Evolutionary conservation across 495 filamentous ascomycete species (phyloP), one percentile per base, ranked within the genome.

Genomic region (Jackrogersella minutella): DNA sequence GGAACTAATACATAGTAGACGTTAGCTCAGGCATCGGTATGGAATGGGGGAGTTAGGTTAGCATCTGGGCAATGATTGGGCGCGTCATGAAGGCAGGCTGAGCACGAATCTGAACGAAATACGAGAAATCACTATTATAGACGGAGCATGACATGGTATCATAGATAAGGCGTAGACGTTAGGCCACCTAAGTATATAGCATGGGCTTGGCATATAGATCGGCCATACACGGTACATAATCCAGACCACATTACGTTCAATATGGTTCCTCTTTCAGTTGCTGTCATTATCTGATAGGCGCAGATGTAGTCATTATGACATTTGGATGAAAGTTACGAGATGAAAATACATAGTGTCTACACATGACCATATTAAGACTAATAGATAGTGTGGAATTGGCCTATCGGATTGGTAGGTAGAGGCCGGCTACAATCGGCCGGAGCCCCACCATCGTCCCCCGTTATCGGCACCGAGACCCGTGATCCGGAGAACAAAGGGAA

Each of bases 371-470:
- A 34, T 19, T 36, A 61, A 59, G n/a, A 19, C 58, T 46, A 44
- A 30, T 31, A 24, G 46, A 43, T 46, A 10, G 28, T 55, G 58
- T 43, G 56, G n/a, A 59, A 66, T 16, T 33, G 14, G 39, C 26
- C 41, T n/a, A 43, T 22, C 10, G 51, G 9, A 47, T 58, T 60
- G 55, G 9, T 53, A 40, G 53, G 41, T 8, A 40, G 28, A 11
- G 56, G 50, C 60, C 66, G 66, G 66, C 24, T 69, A 69, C 36
- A 61, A 69, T 64, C 66, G 66, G 66, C 41, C 66, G 66, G 66
- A 8, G 39, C 6, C 28, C 66, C 66, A 53, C 55, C 44, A 64
- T 64, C 59, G 59, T 56, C 26, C 55, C 54, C 49, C 66, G 66
- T 69, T 64, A 69, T 69, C 66, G n/a, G 66, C 66, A 69, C 52